Conservation (phyloP, 306 rosid genomes). For the Canavalia gladiata region DNA sequence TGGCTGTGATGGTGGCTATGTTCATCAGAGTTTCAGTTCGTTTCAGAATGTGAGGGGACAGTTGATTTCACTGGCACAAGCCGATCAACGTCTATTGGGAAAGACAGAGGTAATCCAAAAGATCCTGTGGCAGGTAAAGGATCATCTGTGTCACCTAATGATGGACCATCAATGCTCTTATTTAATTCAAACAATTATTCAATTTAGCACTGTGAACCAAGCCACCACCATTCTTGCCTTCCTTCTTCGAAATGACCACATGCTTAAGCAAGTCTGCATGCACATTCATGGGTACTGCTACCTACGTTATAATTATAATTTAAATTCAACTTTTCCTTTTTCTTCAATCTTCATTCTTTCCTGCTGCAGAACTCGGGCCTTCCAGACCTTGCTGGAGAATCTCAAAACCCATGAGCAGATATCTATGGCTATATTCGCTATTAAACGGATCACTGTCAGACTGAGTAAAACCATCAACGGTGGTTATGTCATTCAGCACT, state of each 20-base stretch:
- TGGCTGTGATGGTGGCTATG: neutral
- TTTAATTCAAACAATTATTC: conserved; percentile 37
- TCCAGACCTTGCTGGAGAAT: conserved; percentile 38
- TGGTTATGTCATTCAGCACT: conserved; percentile 38
- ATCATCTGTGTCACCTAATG: conserved; percentile 34
- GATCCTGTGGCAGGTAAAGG: conserved; percentile 33
- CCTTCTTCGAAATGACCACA: conserved; percentile 1
- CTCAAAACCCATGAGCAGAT: conserved; percentile 16
- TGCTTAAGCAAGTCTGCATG: conserved; percentile 38
- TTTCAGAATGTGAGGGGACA: conserved; percentile 22
- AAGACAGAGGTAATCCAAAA: neutral
- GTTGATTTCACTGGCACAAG: neutral
- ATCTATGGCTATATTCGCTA: neutral
- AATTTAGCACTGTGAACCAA: neutral
- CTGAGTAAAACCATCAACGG: conserved; percentile 45
- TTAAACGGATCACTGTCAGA: conserved; percentile 23
- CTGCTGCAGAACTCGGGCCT: conserved; percentile 44
- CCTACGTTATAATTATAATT: too few relatives aligned
- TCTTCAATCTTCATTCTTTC: neutral
- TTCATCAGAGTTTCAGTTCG: neutral
- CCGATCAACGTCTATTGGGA: neutral
- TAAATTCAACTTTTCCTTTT: neutral
- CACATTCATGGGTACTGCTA: conserved; percentile 41
- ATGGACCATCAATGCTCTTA: neutral
- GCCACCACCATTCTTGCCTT: neutral